Percentiles rank a stretch among this genome's conserved stretches.
These are phyloP conservation scores for Aureobasidium leucospermi DNA, from an alignment of 2,329 filamentous ascomycete genomes.

Conservation along the genomic window DNA sequence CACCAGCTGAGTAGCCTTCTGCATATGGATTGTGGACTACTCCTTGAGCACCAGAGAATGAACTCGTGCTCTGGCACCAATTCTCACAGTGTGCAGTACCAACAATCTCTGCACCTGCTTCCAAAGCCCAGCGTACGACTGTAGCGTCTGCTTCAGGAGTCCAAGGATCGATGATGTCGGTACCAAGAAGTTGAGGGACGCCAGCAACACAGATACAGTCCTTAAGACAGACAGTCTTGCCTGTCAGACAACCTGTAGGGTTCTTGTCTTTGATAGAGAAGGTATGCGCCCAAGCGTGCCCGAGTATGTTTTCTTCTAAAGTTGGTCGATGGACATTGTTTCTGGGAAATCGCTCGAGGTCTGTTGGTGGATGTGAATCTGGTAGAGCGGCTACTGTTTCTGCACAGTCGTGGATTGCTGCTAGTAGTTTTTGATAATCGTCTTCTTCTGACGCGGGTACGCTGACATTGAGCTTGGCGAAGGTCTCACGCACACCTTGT, in stretches of 20 bases:
- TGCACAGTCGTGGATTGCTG: conserved; percentile 46
- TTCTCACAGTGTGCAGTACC: conserved; percentile 44
- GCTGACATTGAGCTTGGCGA: background rate
- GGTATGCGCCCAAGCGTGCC: conserved; percentile 46
- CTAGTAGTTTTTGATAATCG: conserved; percentile 43
- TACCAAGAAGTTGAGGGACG: conserved; percentile 48
- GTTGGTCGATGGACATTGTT: conserved; percentile 36
- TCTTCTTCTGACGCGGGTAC: conserved; percentile 8
- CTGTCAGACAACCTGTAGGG: conserved; percentile 27
- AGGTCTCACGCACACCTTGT: background rate
- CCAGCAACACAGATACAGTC: conserved; percentile 49
- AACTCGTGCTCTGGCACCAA: conserved; percentile 35
- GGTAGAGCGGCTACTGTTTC: conserved; percentile 37
- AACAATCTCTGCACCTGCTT: conserved; percentile 35
- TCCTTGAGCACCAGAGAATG: conserved; percentile 37
- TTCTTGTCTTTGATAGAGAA: conserved; percentile 37
- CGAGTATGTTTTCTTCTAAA: conserved; percentile 36
- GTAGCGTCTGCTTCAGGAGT: conserved; percentile 42
- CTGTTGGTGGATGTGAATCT: conserved; percentile 40
- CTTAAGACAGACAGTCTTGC: conserved; percentile 46
- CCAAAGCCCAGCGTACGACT: conserved; percentile 36
- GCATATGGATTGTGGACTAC: conserved; percentile 35
- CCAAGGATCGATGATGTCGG: conserved; percentile 39
- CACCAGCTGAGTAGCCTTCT: conserved; percentile 29
- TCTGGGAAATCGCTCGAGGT: conserved; percentile 39